A percentile compares a stretch with the other conserved stretches of the same genome.
Evolutionary conservation across 768 basidiomycete species (phyloP).

Genomic region (Scleroderma bovista): DNA sequence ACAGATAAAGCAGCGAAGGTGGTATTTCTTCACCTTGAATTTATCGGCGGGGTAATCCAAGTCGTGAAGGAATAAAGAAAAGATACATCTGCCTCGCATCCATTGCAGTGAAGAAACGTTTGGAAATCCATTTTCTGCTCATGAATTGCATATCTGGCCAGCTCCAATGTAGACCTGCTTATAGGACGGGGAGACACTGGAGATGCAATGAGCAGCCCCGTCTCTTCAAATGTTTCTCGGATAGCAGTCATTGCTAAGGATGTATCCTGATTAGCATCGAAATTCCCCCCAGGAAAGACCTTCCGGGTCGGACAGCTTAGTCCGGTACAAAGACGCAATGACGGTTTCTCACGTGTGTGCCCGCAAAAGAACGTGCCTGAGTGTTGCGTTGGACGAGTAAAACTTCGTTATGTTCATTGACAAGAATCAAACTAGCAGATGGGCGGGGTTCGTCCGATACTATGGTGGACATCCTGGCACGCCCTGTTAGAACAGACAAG

Average conservation of each 20-base stretch:
- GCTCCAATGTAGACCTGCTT: conserved; percentile 40
- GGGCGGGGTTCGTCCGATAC: conserved; percentile 37
- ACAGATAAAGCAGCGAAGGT: not conserved
- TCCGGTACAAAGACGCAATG: not conserved
- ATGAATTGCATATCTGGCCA: conserved; percentile 53
- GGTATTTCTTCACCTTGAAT: conserved; percentile 39
- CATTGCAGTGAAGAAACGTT: conserved; percentile 44
- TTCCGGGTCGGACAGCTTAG: conserved; percentile 20
- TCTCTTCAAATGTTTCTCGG: conserved; percentile 74
- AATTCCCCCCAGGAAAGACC: conserved; percentile 78
- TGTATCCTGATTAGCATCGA: conserved; percentile 53
- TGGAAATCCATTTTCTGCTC: conserved; percentile 44
- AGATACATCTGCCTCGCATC: conserved; percentile 39
- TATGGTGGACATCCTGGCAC: not conserved
- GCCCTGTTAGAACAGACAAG: not conserved
- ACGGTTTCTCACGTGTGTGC: conserved; percentile 49
- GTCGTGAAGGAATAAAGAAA: conserved; percentile 64
- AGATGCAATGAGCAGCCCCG: conserved; percentile 59
- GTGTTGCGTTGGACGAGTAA: conserved; percentile 69
- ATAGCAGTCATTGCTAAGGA: conserved; percentile 60
- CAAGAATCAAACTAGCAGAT: conserved; percentile 62
- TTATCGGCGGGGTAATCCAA: conserved; percentile 63
- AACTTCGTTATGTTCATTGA: conserved; percentile 63
- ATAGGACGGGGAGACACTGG: conserved; percentile 11
- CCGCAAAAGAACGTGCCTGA: conserved; percentile 56